phyloP scores from a whole-genome alignment of 2,329 filamentous ascomycete genomes.

The Chaetomium strumarium region DNA sequence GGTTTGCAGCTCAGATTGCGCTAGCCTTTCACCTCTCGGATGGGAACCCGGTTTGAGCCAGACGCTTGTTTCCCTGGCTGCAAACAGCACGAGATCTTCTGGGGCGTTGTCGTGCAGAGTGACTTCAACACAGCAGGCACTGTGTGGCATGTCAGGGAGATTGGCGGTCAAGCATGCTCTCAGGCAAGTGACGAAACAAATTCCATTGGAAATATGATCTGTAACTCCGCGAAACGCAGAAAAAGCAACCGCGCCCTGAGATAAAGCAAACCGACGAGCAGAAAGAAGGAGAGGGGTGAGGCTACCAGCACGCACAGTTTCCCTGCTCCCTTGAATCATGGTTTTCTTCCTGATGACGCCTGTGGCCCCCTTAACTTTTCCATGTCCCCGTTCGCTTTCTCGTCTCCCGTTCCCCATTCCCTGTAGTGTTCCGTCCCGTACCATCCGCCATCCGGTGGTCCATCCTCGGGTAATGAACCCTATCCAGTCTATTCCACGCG shows the following conservation, averaged over 20 bases:
- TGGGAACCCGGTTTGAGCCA: not conserved
- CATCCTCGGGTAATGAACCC: not conserved
- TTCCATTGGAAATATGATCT: not conserved
- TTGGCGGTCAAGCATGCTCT: not conserved
- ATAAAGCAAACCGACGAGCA: too few species aligned
- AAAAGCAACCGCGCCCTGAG: too few species aligned
- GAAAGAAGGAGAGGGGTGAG: not conserved
- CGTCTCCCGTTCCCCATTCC: not conserved
- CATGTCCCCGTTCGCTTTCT: not conserved
- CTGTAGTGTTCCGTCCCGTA: not conserved
- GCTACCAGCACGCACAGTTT: not conserved
- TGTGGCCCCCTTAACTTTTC: not conserved
- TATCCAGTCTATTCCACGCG: slow-evolving; percentile 12
- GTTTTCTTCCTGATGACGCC: too few species aligned
- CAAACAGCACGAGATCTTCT: slow-evolving; percentile 4
- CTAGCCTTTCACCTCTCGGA: not conserved
- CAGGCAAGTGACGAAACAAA: not conserved
- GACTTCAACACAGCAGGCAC: not conserved
- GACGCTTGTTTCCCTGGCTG: not conserved
- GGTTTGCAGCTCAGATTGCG: slow-evolving; percentile 5
- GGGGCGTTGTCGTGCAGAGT: slow-evolving; percentile 1
- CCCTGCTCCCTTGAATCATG: too few species aligned
- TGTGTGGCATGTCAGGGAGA: not conserved
- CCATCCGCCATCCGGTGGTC: slow-evolving; percentile 5
- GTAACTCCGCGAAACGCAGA: too few species aligned